Evolutionary conservation across 2,329 filamentous ascomycete species (phyloP).

Genomic region (Colletotrichum sp.): DNA sequence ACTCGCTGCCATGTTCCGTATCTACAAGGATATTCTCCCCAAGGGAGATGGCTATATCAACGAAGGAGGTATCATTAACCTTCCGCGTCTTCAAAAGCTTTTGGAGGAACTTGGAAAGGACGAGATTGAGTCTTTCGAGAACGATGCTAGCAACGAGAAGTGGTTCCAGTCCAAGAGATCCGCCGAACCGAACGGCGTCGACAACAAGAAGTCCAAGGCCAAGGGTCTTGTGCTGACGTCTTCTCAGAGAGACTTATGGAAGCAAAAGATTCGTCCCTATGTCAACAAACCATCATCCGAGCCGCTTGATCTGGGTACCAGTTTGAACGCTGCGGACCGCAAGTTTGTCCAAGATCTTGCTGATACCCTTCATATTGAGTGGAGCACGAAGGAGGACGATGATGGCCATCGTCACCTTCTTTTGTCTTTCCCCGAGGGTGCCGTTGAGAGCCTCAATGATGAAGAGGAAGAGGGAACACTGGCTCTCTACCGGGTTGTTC

Average conservation of each 20-base stretch:
- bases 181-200: constrained; percentile 65
- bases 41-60: constrained; percentile 95
- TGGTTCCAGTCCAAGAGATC: constrained; percentile 91
- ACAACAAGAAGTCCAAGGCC: constrained; percentile 59
- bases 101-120: constrained; percentile 86
- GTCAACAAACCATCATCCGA: constrained; percentile 70
- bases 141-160: constrained; percentile 83
- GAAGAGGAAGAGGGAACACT: constrained; percentile 85
- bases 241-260: constrained; percentile 82
- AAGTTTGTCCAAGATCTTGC: constrained; percentile 93
- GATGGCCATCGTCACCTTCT: constrained; percentile 59
- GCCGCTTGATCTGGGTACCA: constrained; percentile 75
- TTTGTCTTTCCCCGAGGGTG: constrained; percentile 52
- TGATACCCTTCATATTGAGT: constrained; percentile 60
- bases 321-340: constrained; percentile 82
- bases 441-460: constrained; percentile 71
- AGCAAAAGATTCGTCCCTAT: constrained; percentile 79
- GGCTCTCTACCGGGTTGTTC: constrained; percentile 84
- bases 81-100: constrained; percentile 77
- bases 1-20: constrained; percentile 93
- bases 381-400: constrained; percentile 63
- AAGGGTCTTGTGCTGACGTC: constrained; percentile 75
- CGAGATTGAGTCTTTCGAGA: constrained; percentile 91
- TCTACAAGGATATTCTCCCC: constrained; percentile 91
- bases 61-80: constrained; percentile 89